Base-by-base conservation (phyloP, 768 basidiomycete genomes). In the Pisolithus marmoratus region DNA sequence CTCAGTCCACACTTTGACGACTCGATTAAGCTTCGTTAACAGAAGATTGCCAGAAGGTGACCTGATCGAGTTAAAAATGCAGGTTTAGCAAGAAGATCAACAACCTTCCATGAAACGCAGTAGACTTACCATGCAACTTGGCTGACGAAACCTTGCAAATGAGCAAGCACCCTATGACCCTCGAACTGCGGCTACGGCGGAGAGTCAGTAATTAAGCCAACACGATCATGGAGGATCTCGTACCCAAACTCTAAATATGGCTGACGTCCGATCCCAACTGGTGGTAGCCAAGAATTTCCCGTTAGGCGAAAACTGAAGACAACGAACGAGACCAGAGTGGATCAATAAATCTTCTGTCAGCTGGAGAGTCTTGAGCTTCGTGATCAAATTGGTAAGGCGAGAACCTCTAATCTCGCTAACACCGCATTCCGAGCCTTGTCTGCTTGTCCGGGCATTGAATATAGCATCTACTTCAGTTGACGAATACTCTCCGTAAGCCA, bases 291-390 rank as follows among this genome's bases (percentile, higher is more conserved):
- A 62, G 60, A 78, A 86, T 61, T 76, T 81, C 19, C 87, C 87
- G 63, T 87, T 80, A 1, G 85, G 86, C 1, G 84, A 87, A 68
- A 89, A 90, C 63, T 87, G 82, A 60, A 90, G 63, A 64, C 87
- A 83, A 49, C 82, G 66, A 17, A 90, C 86, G 26, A 87, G 75
- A 7, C 83, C 85, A 48, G 74, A 69, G 64, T 89, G 87, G 5
- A 81, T 81, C 9, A 76, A 76, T 20, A 86, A 64, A 54, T 82
- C 83, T 59, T 87, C 79, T 0, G 79, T 81, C 8, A 77, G 64
- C 49, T 76, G 72, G 56, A 88, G 61, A 41, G 70, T 71, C 52
- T 71, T 73, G 50, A 90, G 66, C 55, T 77, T 81, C 15, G 82
- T 80, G n/a, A 76, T 70, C 42, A 87, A 65, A 7, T 66, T 65